Evolutionary conservation across 169 alveolate genomes (phyloP), one percentile per base, ranked within the genome.

Genomic region (Sarcocystis neurona): DNA sequence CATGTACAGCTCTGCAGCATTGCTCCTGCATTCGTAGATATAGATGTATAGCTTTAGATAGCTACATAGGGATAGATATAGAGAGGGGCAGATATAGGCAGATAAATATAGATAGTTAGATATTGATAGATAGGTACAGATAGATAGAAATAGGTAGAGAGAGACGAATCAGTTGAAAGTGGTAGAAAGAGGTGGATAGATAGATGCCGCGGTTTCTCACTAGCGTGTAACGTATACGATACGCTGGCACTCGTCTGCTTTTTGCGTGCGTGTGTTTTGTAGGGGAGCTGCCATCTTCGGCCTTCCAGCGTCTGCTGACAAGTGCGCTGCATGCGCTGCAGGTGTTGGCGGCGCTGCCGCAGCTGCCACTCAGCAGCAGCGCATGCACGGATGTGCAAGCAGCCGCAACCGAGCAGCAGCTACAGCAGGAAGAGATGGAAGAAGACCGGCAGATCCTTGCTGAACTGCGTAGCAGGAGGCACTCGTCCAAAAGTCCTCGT

Each of bases 301-400:
- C 32, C 34, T 72, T 72, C 27, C 58, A 72, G 60, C 50, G 82
- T 3, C 82, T 72, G 56, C 56, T 72, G 27, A 72, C 82, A 6
- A 39, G 82, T 32, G 56, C 39, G 30, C 56, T 72, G n/a, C 46
- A 72, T 39, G 82, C 82, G 3, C 20, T 37, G 34, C 58, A 72
- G 15, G 58, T 72, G 58, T 37, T 72, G 82, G 82, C 58, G 6
- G 82, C 41, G 20, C 56, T 72, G 48, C 82, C 82, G 0, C 82
- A 56, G 10, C 48, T 72, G 58, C 34, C 60, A n/a, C 56, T 72
- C 32, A 34, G 58, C 18, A 39, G 60, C 34, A 39, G 27, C 82
- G 43, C 53, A 23, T 10, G 50, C 50, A 39, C 46, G n/a, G n/a
- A 63, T 39, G 34, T 10, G 15, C 12, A 6, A 44, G 34, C 44